Base-by-base conservation (phyloP, 306 rosid genomes). In the Lagenaria siceraria region DNA sequence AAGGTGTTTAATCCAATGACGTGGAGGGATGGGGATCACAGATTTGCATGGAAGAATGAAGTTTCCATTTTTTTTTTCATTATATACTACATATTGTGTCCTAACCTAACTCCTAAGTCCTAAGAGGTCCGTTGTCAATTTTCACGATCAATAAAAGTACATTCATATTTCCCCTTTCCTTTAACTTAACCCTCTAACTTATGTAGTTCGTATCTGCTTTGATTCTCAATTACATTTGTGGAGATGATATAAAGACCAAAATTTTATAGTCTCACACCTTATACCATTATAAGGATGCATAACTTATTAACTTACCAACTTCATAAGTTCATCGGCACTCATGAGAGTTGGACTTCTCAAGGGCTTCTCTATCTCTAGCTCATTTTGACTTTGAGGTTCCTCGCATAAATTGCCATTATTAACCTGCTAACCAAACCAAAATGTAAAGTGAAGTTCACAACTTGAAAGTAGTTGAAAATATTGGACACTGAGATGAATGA, bases 271-370 rank as follows among this genome's bases (percentile, higher is more conserved):
- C 76, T 71, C 56, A 7, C 35, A 22, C 43, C 38, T 70, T 22
- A 7, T 69, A 36, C 43, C 42, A 13, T 49, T n/a, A 74, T 36
- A 55, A 18, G 65, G 64, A 78, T 46, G 56, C 8, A 43, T 12
- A 22, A 36, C 21, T 7, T 46, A 14, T 38, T n/a, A 76, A 87
- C 93, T 82, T 83, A 90, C 94, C 38, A 89, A 89, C 77, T 87
- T 84, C 83, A 92, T 82, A 76, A 90, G 86, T 78, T 92, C 88
- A 74, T 92, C 91, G 56, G 89, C 88, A 58, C 90, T 90, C n/a
- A 90, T 55, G 77, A 92, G 77, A 87, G 62, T 81, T 52, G 71
- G 81, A 82, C 87, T 76, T 81, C 88, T 24, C 48, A 75, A 49
- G 65, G 72, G 51, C 49, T 65, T 64, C 58, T 77, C 83, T 62